Conservation (phyloP, 768 basidiomycete genomes). For the Lentinula boryana region DNA sequence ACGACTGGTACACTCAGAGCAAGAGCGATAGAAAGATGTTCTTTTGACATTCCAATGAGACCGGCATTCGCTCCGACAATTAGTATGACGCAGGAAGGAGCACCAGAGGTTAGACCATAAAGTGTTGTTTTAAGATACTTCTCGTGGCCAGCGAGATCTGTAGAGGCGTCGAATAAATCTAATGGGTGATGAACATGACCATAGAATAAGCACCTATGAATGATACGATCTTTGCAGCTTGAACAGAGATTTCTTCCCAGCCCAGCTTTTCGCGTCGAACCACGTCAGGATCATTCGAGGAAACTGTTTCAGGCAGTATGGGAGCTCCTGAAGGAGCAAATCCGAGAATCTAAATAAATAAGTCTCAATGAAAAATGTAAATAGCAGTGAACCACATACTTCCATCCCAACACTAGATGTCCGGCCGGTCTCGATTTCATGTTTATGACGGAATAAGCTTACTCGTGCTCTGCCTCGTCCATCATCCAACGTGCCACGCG, state of each 20-base stretch:
- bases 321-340: constrained; percentile 74
- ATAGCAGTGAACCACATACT: constrained; percentile 35
- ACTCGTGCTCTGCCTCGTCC: constrained; percentile 81
- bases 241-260: constrained; percentile 92
- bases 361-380: neutral
- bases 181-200: neutral
- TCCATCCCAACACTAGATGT: constrained; percentile 98
- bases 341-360: constrained; percentile 65
- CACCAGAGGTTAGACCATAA: constrained; percentile 91
- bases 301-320: constrained; percentile 63
- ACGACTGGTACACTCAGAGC: constrained; percentile 92
- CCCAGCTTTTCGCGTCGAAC: constrained; percentile 81
- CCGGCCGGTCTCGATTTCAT: constrained; percentile 93
- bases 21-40: constrained; percentile 92
- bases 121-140: constrained; percentile 89
- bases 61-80: constrained; percentile 97
- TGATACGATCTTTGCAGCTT: constrained; percentile 87
- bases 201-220: constrained; percentile 63
- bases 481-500: constrained; percentile 83
- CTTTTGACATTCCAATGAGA: constrained; percentile 88
- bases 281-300: constrained; percentile 53
- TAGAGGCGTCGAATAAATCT: neutral
- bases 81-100: constrained; percentile 86
- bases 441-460: constrained; percentile 91
- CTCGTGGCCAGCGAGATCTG: constrained; percentile 95